Evolutionary conservation across 202 grass and related monocot genomes (phyloP).

Genomic region (Saccharum hybrid): DNA sequence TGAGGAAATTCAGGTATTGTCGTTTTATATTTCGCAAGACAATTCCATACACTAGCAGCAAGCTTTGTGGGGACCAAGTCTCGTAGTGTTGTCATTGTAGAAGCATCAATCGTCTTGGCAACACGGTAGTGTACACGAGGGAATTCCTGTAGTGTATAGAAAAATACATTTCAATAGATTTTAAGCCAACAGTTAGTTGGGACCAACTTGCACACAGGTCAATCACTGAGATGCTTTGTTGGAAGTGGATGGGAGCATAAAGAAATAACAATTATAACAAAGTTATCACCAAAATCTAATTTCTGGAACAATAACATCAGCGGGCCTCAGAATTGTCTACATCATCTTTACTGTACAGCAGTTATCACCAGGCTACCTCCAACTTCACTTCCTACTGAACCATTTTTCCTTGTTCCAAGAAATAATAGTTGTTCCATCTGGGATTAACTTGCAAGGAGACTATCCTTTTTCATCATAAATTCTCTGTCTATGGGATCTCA

Average conservation of each 20-base stretch:
- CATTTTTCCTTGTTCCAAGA: too few species aligned
- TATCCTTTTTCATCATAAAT: too few species aligned
- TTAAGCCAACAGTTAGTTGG: slow-evolving; percentile 22
- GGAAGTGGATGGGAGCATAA: slow-evolving; percentile 14
- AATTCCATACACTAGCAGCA: slow-evolving; percentile 87
- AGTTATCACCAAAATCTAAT: too few species aligned
- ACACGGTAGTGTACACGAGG: slow-evolving; percentile 86
- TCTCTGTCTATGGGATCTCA: too few species aligned
- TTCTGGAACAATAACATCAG: too few species aligned
- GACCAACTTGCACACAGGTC: slow-evolving; percentile 20
- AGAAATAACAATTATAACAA: slow-evolving; percentile 34
- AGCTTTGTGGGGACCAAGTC: slow-evolving; percentile 88
- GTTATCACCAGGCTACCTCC: too few species aligned
- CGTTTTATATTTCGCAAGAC: slow-evolving; percentile 69
- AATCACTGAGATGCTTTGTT: slow-evolving; percentile 31
- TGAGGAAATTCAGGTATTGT: slow-evolving; percentile 81
- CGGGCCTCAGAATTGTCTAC: too few species aligned
- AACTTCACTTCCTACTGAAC: too few species aligned
- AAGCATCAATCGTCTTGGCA: slow-evolving; percentile 78
- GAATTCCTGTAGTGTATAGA: slow-evolving; percentile 68
- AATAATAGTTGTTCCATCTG: too few species aligned
- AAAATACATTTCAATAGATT: slow-evolving; percentile 34
- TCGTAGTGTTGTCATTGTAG: slow-evolving; percentile 65
- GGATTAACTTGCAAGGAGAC: too few species aligned
- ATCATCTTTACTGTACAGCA: too few species aligned